Base-by-base conservation (phyloP, 1,284 basidiomycete species). In the Ceratobasidium sp. region DNA sequence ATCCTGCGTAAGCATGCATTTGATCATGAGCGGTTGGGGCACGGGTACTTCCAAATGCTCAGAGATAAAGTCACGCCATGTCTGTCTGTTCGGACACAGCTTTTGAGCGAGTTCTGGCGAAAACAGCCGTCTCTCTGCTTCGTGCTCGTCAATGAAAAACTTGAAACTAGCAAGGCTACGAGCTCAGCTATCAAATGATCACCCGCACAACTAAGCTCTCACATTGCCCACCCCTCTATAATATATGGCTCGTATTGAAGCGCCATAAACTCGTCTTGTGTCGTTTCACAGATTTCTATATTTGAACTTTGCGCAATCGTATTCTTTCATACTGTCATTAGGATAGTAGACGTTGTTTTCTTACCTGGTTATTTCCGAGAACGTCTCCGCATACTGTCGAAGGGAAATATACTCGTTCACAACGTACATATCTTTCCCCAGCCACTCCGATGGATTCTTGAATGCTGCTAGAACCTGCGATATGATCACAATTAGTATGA, bases 321-420 rank as follows among this genome's bases (percentile, higher is more conserved):
- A 43, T 18, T 4, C 26, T 36, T 16, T 5, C 23, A 65, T 5
- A 2, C n/a, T 12, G 34, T n/a, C 26, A 23, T 16, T 34, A 48
- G 26, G 21, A 39, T 48, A 6, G 28, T 10, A 23, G n/a, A 12
- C 9, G 6, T 4, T 26, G 32, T 10, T 3, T 3, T 39, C 62
- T 34, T 28, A 65, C 62, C 48, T 46, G 23, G 64, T 67, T 36
- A 67, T 28, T 34, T 67, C 64, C 10, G 64, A 30, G n/a, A 67
- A 67, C 36, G 21, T 45, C 21, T 67, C 64, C 8, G 39, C 64
- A 30, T 55, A 67, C 23, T 43, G 50, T 12, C 64, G 50, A 9
- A 55, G 28, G 6, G 50, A 39, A 12, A 43, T 55, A 32, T 32
- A 26, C 32, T 67, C 50, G 21, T 67, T 67, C 32, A 50, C 50